These are phyloP conservation scores for Neoarthrinium moseri DNA, from an alignment of 2,329 filamentous ascomycete genomes.

Conservation along the genomic window DNA sequence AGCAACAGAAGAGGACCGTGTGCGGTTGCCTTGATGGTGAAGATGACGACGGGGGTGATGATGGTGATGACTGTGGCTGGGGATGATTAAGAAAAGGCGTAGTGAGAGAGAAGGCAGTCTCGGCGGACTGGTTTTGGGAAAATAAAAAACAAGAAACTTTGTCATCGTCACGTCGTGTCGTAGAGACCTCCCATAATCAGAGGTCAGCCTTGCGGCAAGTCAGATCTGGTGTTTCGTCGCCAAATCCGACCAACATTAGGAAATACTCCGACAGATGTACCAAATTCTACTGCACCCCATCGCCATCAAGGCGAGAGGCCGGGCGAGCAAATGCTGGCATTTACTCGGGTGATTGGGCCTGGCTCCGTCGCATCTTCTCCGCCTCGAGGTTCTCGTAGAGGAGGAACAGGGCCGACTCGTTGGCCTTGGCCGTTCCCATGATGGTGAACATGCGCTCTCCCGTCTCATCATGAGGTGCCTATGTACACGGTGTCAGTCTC, in stretches of 20 bases:
- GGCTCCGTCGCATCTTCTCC: conserved; percentile 97
- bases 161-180: conserved; percentile 43
- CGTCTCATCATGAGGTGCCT: conserved; percentile 91
- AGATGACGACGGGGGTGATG: too few relatives aligned
- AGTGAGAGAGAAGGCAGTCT: conserved; percentile 21
- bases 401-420: conserved; percentile 93
- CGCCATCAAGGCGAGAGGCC: conserved; percentile 7
- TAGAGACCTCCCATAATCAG: conserved; percentile 42
- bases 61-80: too few relatives aligned
- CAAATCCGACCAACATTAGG: conserved; percentile 49
- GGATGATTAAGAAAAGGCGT: conserved; percentile 26
- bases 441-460: conserved; percentile 99
- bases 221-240: conserved; percentile 54
- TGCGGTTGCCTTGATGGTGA: too few relatives aligned
- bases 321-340: background rate
- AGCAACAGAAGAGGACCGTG: too few relatives aligned
- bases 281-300: conserved; percentile 26
- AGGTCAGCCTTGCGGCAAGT: conserved; percentile 61
- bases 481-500: conserved; percentile 7
- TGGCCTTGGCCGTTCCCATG: conserved; percentile 89
- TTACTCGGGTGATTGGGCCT: conserved; percentile 60
- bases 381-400: conserved; percentile 98
- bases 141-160: conserved; percentile 19
- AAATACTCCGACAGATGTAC: conserved; percentile 32
- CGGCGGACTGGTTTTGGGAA: conserved; percentile 19